Base-by-base conservation (phyloP, 1,139 yeast species). In the Ogataea hybrid region DNA sequence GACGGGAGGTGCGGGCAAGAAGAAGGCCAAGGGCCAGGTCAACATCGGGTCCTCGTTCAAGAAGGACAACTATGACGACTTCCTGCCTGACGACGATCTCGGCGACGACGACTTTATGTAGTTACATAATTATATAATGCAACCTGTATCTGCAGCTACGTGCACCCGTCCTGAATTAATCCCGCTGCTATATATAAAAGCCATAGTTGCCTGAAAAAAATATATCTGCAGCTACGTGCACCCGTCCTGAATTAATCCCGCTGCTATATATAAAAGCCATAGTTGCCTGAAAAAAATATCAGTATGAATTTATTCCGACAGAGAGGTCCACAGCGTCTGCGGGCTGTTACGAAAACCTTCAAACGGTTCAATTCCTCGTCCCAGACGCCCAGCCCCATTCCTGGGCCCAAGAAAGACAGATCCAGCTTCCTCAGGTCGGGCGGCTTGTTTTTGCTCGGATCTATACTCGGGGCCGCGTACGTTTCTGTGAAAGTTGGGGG, bases 1-100 rank as follows among this genome's bases (percentile, higher is more conserved):
- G 31, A 84, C 94, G 35, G 95, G 94, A 59, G 95, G 97, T 62
- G 92, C 95, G 25, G 97, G 96, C 60, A 88, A 87, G 75, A 86
- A 88, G 80, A 89, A 90, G 78, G 90, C 82, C 50, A 89, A 88
- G 72, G 78, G 79, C 25, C 80, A 74, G 25, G 56, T 59, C 35
- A 59, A 58, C 34, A 49, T 56, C 5, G 64, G 63, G 12, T 86
- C 86, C 55, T 79, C 90, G 39, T 80, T 80, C 62, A 87, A 86
- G 75, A 84, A 85, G 68, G 89, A 85, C 59, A 81, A 81, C 56
- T 78, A 73, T 37, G 73, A 77, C 54, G 95, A 84, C 60, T 72
- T 66, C 60, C 83, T 81, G 41, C 54, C 52, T 12, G 58, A 73
- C 48, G 83, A 70, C 44, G 85, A 78, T 46, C 68, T 73, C 49